Evolutionary conservation across 306 rosid species (phyloP).

Genomic region (Prosopis cineraria): DNA sequence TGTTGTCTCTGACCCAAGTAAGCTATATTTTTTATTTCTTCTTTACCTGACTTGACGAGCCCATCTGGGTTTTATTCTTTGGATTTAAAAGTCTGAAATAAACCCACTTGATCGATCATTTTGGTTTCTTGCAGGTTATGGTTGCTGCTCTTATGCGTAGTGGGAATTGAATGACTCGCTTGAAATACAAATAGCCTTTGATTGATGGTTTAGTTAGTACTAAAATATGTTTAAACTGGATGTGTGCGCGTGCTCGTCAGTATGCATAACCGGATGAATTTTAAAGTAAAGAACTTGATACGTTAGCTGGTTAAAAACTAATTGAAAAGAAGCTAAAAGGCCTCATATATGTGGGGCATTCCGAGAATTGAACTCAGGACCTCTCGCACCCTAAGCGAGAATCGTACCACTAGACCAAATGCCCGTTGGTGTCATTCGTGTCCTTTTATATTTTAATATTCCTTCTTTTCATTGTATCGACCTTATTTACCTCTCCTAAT

Average conservation of each 20-base stretch:
- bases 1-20: slow-evolving; percentile 45
- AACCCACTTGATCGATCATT: neutral
- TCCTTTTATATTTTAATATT: too few relatives aligned
- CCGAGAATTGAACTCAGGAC: slow-evolving; percentile 51
- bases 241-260: neutral
- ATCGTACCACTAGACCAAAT: slow-evolving; percentile 53
- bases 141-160: slow-evolving; percentile 30
- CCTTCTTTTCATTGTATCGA: too few relatives aligned
- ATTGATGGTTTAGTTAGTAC: neutral
- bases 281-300: neutral
- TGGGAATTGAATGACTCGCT: neutral
- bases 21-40: neutral
- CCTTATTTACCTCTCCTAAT: too few relatives aligned
- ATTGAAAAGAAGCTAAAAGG: too few relatives aligned
- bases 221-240: neutral
- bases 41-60: neutral
- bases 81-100: neutral
- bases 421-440: too few relatives aligned
- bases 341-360: slow-evolving; percentile 38
- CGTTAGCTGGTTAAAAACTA: neutral
- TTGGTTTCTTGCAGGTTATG: slow-evolving; percentile 29
- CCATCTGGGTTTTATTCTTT: neutral
- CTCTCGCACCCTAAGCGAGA: slow-evolving; percentile 54
- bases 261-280: neutral
- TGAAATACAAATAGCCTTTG: too few relatives aligned